A percentile compares a stretch with the other conserved stretches of the same genome.
phyloP scores from a whole-genome alignment of 192 early-diverging fungal species.

The Dispira parvispora region DNA sequence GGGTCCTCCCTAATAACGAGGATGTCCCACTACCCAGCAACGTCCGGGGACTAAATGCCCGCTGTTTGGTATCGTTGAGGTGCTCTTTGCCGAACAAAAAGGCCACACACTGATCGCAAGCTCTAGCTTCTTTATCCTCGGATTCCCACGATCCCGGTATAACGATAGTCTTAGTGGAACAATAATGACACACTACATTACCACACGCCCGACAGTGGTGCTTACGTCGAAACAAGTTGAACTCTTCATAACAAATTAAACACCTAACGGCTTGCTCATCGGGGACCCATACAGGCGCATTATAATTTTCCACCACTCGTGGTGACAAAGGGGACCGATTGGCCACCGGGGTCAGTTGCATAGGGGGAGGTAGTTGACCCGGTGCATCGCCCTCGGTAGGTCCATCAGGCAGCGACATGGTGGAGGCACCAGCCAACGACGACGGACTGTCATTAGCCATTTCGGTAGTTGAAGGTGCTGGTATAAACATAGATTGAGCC shows the following conservation, averaged over 20 bases:
- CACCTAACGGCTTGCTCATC: slow-evolving; percentile 45
- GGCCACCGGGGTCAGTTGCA: no score
- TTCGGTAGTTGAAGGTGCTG: no score
- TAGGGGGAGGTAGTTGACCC: no score
- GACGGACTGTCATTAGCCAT: no score
- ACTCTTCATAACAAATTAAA: slow-evolving; percentile 54
- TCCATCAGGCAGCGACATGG: no score
- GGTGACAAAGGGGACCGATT: slow-evolving; percentile 27
- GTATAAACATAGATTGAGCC: slow-evolving; percentile 20
- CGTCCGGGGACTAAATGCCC: background rate
- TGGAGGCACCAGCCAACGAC: no score
- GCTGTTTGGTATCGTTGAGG: background rate
- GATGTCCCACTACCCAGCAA: no score
- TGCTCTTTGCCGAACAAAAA: slow-evolving; percentile 25
- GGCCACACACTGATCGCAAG: slow-evolving; percentile 30
- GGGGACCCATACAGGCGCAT: slow-evolving; percentile 55
- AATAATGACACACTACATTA: slow-evolving; percentile 57
- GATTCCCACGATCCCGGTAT: slow-evolving; percentile 17
- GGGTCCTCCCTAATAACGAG: background rate
- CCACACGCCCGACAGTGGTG: slow-evolving; percentile 72
- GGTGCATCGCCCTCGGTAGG: no score
- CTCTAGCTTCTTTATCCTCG: slow-evolving; percentile 25
- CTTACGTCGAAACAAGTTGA: slow-evolving; percentile 46
- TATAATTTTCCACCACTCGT: slow-evolving; percentile 47
- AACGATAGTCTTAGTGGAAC: slow-evolving; percentile 40